Evolutionary conservation across 1,139 yeast species (phyloP).

Genomic region (Casaregolazyma lundiana): DNA sequence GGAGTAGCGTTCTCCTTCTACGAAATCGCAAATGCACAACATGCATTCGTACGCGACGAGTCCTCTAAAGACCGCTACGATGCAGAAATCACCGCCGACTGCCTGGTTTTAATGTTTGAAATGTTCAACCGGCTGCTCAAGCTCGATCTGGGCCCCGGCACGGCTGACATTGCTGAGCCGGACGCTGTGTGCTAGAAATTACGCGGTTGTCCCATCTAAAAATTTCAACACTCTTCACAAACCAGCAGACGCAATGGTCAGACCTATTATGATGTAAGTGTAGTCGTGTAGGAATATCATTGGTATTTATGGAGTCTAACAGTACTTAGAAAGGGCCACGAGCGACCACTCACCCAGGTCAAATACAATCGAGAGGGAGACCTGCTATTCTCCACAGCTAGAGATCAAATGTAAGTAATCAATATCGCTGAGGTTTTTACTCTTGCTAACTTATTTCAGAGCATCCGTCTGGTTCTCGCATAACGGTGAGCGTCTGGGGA

Average conservation of each 20-base stretch:
- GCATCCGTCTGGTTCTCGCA: slow-evolving; percentile 79
- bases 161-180: slow-evolving; percentile 44
- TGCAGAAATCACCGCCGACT: slow-evolving; percentile 64
- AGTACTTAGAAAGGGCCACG: slow-evolving; percentile 31
- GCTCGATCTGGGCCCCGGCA: slow-evolving; percentile 58
- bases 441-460: slow-evolving; percentile 10
- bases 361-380: slow-evolving; percentile 96
- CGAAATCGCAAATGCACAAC: slow-evolving; percentile 77
- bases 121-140: slow-evolving; percentile 65
- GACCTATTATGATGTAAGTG: slow-evolving; percentile 24
- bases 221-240: slow-evolving; percentile 6
- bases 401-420: slow-evolving; percentile 55
- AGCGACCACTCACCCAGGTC: slow-evolving; percentile 63
- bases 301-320: not conserved
- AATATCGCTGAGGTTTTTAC: not conserved
- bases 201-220: slow-evolving; percentile 4
- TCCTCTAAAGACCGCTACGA: slow-evolving; percentile 74
- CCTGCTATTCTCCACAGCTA: slow-evolving; percentile 84
- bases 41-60: slow-evolving; percentile 79
- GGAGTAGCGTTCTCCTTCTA: slow-evolving; percentile 63
- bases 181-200: slow-evolving; percentile 57
- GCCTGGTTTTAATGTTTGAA: slow-evolving; percentile 65
- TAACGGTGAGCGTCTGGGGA: slow-evolving; percentile 96
- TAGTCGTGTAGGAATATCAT: not conserved
- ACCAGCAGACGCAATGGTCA: slow-evolving; percentile 14